Evolutionary conservation across 1,284 basidiomycete species (phyloP).

Genomic region (Pseudozyma hubeiensis): DNA sequence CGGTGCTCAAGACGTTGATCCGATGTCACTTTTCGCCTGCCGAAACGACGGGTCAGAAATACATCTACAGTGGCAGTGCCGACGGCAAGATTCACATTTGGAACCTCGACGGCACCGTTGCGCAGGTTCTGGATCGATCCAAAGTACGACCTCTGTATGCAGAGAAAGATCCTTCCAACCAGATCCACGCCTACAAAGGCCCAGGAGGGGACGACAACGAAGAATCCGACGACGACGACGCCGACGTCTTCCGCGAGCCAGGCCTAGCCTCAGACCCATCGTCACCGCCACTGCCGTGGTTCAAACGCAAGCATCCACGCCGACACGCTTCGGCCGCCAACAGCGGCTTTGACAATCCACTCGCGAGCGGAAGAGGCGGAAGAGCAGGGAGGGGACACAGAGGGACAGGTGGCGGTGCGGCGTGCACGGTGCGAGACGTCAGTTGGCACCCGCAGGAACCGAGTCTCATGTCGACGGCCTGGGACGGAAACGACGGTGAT

Average conservation of each 20-base stretch:
- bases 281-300: slow-evolving; percentile 44
- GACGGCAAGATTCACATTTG: slow-evolving; percentile 82
- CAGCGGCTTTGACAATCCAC: slow-evolving; percentile 12
- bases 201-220: slow-evolving; percentile 9
- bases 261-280: slow-evolving; percentile 53
- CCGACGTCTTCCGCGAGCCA: slow-evolving; percentile 19
- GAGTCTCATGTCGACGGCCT: slow-evolving; percentile 88
- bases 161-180: slow-evolving; percentile 58
- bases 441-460: slow-evolving; percentile 91
- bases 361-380: slow-evolving; percentile 5
- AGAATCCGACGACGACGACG: slow-evolving; percentile 22
- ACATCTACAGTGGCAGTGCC: slow-evolving; percentile 90
- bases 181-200: slow-evolving; percentile 66
- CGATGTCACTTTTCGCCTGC: slow-evolving; percentile 93
- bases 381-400: slow-evolving; percentile 32
- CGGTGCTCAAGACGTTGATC: slow-evolving; percentile 91
- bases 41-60: slow-evolving; percentile 89
- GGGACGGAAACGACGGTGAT: slow-evolving; percentile 74
- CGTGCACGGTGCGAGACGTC: slow-evolving; percentile 81
- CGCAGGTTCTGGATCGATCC: slow-evolving; percentile 85
- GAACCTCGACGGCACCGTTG: slow-evolving; percentile 87
- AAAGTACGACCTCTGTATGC: slow-evolving; percentile 77
- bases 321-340: slow-evolving; percentile 1
- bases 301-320: slow-evolving; percentile 29
- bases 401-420: slow-evolving; percentile 36